phyloP scores from a whole-genome alignment of 208 protist species.

The Lotmaria passim region DNA sequence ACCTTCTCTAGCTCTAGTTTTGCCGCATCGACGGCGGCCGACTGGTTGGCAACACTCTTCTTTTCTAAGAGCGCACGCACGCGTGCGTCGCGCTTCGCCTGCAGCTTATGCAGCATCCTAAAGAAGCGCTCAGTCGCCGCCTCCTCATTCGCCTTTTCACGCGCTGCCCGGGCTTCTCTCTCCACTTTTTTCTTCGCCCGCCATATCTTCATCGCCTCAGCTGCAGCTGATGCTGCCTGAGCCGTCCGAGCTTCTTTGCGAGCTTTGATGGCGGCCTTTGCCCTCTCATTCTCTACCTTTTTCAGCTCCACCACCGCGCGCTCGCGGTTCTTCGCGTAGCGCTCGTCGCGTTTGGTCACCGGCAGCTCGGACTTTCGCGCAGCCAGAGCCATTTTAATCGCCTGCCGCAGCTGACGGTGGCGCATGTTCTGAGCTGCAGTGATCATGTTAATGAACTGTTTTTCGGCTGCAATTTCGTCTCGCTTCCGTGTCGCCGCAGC shows the following conservation, averaged over 20 bases:
- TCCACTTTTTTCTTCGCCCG: slow-evolving; percentile 6
- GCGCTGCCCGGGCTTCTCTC: neutral
- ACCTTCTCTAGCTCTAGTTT: neutral
- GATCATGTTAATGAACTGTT: slow-evolving; percentile 25
- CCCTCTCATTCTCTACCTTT: slow-evolving; percentile 13
- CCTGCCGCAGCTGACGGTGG: slow-evolving; percentile 17
- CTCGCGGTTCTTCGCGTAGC: slow-evolving; percentile 22
- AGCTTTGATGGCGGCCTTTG: neutral
- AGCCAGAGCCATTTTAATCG: slow-evolving; percentile 13
- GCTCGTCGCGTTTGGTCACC: neutral
- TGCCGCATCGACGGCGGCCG: neutral
- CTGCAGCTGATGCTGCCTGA: neutral
- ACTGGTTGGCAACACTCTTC: neutral
- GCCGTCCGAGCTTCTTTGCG: neutral
- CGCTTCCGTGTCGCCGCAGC: neutral
- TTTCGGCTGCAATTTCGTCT: slow-evolving; percentile 11
- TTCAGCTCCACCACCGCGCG: slow-evolving; percentile 23
- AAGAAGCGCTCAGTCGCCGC: slow-evolving; percentile 23
- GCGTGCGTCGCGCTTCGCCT: slow-evolving; percentile 17
- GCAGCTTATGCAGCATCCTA: slow-evolving; percentile 5
- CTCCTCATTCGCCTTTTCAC: slow-evolving; percentile 11
- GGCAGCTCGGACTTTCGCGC: neutral
- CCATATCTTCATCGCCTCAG: neutral
- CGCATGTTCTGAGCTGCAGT: slow-evolving; percentile 11
- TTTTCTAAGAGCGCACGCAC: slow-evolving; percentile 12